Conservation (phyloP, 805 yeast species). For the Metschnikowia baotianmanensis region DNA sequence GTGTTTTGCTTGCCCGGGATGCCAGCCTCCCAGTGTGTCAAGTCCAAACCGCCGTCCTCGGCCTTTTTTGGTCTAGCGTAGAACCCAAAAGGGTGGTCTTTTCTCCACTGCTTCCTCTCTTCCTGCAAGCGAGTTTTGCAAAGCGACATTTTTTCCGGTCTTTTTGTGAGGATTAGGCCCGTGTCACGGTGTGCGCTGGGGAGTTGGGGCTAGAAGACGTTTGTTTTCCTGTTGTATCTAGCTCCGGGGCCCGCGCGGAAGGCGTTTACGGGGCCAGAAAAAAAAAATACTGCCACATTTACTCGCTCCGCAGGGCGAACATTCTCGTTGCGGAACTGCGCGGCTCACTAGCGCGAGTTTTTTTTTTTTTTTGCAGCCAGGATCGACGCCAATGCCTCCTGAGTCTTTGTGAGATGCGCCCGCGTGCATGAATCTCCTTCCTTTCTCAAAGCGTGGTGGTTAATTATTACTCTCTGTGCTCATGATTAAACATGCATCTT, state of each 20-base stretch:
- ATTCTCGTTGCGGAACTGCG: no score
- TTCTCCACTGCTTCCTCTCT: slow-evolving; percentile 97
- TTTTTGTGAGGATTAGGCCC: slow-evolving; percentile 1
- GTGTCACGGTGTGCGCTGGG: slow-evolving; percentile 2
- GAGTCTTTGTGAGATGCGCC: no score
- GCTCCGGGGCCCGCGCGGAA: slow-evolving; percentile 3
- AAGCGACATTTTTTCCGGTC: slow-evolving; percentile 42
- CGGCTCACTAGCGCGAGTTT: no score
- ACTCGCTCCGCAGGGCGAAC: no score
- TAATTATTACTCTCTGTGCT: no score
- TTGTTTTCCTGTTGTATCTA: slow-evolving; percentile 1
- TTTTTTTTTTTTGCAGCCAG: neutral
- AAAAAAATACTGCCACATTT: neutral
- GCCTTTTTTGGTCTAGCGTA: slow-evolving; percentile 84
- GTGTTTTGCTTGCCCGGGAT: slow-evolving; percentile 91
- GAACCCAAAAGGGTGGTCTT: slow-evolving; percentile 97
- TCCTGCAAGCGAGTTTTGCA: slow-evolving; percentile 85
- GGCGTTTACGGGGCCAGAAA: slow-evolving; percentile 4
- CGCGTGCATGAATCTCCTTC: no score
- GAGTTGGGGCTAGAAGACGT: slow-evolving; percentile 1
- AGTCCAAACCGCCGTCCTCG: slow-evolving; percentile 79
- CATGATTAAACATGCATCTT: no score
- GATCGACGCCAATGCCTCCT: no score
- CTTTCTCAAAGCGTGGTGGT: no score
- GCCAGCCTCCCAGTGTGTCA: slow-evolving; percentile 90